Evolutionary conservation across 176 grass and related monocot species (phyloP).

Genomic region (Panicum miliaceum): DNA sequence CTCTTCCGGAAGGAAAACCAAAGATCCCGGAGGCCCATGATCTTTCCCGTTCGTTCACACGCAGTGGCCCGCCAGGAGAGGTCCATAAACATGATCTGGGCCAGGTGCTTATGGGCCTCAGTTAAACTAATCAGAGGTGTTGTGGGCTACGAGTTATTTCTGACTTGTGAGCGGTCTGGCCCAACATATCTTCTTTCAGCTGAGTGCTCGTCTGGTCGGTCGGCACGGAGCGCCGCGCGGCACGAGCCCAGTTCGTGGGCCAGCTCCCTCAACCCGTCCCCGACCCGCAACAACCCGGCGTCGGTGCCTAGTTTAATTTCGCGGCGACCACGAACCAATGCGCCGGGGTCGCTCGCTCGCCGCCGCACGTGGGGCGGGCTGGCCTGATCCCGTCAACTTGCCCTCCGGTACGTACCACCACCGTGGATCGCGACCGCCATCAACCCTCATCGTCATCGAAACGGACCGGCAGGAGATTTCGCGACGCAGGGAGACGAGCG

Average conservation of each 20-base stretch:
- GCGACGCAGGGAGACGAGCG: background rate
- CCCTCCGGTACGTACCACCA: background rate
- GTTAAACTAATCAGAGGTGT: too few relatives aligned
- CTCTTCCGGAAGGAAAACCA: too few relatives aligned
- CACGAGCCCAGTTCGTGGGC: background rate
- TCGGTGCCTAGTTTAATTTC: background rate
- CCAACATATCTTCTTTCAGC: background rate
- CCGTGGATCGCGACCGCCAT: background rate
- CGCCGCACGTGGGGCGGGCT: conserved; percentile 26
- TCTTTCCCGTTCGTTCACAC: background rate
- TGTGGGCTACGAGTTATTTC: background rate
- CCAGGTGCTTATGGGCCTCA: background rate
- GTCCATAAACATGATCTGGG: background rate
- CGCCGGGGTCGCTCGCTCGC: conserved; percentile 3
- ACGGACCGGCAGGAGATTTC: background rate
- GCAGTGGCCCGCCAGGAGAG: background rate
- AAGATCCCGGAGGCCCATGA: background rate
- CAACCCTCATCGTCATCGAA: background rate
- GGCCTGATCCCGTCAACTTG: background rate
- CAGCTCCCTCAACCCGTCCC: background rate
- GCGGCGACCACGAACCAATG: background rate
- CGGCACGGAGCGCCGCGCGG: background rate
- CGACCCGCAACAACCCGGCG: background rate
- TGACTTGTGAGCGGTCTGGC: background rate
- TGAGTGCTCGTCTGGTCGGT: background rate